phyloP scores from a whole-genome alignment of 176 grass and related monocot genomes.

The Calamus simplicifolius region DNA sequence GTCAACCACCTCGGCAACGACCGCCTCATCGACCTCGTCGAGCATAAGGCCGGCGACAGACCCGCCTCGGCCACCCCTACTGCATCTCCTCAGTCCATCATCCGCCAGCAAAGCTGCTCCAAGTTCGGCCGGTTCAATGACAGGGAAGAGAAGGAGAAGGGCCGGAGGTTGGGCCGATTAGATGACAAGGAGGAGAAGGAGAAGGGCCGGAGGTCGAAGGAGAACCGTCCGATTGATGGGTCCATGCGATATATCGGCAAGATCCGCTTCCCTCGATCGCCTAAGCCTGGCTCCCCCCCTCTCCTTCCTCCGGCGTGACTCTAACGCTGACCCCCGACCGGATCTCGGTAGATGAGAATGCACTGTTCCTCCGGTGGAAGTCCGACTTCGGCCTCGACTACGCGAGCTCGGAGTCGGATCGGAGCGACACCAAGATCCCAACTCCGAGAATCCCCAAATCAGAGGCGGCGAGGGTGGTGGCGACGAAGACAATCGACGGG shows the following conservation, averaged over 20 bases:
- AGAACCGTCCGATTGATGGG: slow-evolving; percentile 21
- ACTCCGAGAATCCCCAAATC: slow-evolving; percentile 10
- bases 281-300: slow-evolving; percentile 7
- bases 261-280: slow-evolving; percentile 25
- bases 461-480: too few species aligned
- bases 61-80: slow-evolving; percentile 12
- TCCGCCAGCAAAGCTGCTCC: slow-evolving; percentile 41
- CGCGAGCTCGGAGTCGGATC: slow-evolving; percentile 34
- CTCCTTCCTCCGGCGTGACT: too few species aligned
- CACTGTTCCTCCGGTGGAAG: slow-evolving; percentile 19
- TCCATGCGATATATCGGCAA: slow-evolving; percentile 34
- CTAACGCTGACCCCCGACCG: slow-evolving; percentile 36
- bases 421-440: slow-evolving; percentile 32
- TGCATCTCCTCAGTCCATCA: slow-evolving; percentile 20
- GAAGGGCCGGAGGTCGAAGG: slow-evolving; percentile 5
- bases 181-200: slow-evolving; percentile 23
- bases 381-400: slow-evolving; percentile 13
- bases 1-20: slow-evolving; percentile 31
- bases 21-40: not conserved
- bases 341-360: slow-evolving; percentile 6
- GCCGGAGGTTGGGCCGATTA: slow-evolving; percentile 18
- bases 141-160: slow-evolving; percentile 24
- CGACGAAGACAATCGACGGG: not conserved
- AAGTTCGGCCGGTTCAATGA: slow-evolving; percentile 29
- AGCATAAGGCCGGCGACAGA: not conserved